Percentiles rank a stretch among this genome's conserved stretches.
These are phyloP conservation scores for Rhizophlyctis rosea DNA, from an alignment of 192 early-diverging fungal genomes.

Conservation along the genomic window DNA sequence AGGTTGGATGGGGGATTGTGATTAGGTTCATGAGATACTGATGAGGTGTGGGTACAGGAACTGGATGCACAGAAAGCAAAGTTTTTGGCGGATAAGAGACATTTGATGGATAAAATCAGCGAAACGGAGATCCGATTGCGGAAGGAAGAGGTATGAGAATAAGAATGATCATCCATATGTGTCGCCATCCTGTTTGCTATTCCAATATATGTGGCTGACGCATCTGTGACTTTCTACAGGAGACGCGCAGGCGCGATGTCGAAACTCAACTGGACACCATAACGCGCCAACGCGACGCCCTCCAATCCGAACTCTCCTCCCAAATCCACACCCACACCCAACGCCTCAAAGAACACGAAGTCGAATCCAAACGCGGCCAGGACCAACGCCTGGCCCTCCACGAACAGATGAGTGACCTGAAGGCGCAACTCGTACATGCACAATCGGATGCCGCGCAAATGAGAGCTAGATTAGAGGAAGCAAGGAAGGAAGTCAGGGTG, in stretches of 20 bases:
- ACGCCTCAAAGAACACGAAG: slow-evolving; percentile 32
- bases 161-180: background rate
- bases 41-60: too few species aligned
- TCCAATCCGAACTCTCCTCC: slow-evolving; percentile 23
- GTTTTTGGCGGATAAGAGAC: slow-evolving; percentile 28
- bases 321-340: slow-evolving; percentile 15
- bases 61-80: slow-evolving; percentile 17
- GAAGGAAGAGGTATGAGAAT: slow-evolving; percentile 25
- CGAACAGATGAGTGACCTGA: slow-evolving; percentile 32
- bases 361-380: slow-evolving; percentile 27
- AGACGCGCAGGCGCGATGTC: slow-evolving; percentile 29
- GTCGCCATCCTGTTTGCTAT: too few species aligned
- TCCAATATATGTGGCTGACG: too few species aligned
- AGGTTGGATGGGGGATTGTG: too few species aligned
- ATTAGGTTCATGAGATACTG: too few species aligned
- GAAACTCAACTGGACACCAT: slow-evolving; percentile 27
- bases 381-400: slow-evolving; percentile 15
- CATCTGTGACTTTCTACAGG: slow-evolving; percentile 20
- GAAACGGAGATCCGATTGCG: slow-evolving; percentile 24
- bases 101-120: slow-evolving; percentile 17
- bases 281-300: slow-evolving; percentile 22
- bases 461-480: slow-evolving; percentile 3
- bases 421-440: slow-evolving; percentile 22
- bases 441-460: slow-evolving; percentile 9
- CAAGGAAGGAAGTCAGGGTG: slow-evolving; percentile 9